Conservation (phyloP, 768 basidiomycete species). For the Mycena amicta region DNA sequence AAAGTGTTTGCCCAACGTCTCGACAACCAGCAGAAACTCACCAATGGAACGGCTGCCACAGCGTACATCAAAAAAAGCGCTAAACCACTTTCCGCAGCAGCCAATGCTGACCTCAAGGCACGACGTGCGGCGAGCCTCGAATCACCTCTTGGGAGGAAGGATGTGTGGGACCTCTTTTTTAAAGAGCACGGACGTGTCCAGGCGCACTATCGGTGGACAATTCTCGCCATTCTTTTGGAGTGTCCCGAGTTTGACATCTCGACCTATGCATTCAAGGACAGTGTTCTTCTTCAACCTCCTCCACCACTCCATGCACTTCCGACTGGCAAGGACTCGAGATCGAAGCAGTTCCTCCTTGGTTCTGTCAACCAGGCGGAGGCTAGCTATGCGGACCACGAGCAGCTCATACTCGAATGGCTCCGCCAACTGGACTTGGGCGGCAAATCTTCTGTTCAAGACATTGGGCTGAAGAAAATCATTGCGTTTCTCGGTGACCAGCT, state of each 20-base stretch:
- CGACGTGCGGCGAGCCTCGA: neutral
- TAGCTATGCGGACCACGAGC: conserved; percentile 18
- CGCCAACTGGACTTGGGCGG: conserved; percentile 13
- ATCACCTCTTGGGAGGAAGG: neutral
- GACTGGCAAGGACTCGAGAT: neutral
- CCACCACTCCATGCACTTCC: conserved; percentile 17
- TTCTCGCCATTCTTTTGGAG: conserved; percentile 4
- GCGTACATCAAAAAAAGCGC: conserved; percentile 19
- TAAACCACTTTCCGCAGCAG: neutral
- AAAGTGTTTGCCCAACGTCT: conserved; percentile 24
- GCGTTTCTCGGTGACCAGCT: conserved; percentile 37
- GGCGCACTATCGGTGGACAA: neutral
- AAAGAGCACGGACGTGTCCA: neutral
- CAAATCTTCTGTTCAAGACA: neutral
- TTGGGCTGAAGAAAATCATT: conserved; percentile 22
- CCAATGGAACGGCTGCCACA: conserved; percentile 25
- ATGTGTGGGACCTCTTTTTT: neutral
- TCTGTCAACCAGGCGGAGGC: neutral
- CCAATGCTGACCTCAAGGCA: neutral
- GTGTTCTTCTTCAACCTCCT: conserved; percentile 4
- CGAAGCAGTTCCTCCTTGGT: conserved; percentile 13
- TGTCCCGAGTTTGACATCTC: conserved; percentile 6
- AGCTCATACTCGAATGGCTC: conserved; percentile 18
- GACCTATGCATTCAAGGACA: neutral
- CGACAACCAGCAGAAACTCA: conserved; percentile 28